These are phyloP conservation scores for Rhizoclosmatium sp. DNA, from an alignment of 192 early-diverging fungal species.

Conservation along the genomic window DNA sequence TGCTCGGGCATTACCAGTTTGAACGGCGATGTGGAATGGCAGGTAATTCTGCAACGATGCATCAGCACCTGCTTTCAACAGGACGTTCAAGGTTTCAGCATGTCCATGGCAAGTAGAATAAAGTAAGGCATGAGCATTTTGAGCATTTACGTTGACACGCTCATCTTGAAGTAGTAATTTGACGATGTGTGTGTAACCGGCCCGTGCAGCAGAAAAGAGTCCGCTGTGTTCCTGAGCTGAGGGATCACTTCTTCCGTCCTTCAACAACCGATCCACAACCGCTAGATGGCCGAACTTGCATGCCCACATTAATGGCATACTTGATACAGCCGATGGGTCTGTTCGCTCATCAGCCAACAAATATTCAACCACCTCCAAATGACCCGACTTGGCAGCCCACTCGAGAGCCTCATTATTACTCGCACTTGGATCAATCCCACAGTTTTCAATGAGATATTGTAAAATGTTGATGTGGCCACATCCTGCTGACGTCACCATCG, in stretches of 20 bases:
- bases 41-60: background rate
- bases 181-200: conserved; percentile 35
- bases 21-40: background rate
- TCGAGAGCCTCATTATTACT: conserved; percentile 26
- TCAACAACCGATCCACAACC: conserved; percentile 27
- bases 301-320: conserved; percentile 19
- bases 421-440: conserved; percentile 17
- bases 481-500: background rate
- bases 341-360: conserved; percentile 21
- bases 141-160: conserved; percentile 28
- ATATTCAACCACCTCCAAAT: conserved; percentile 16
- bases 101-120: conserved; percentile 2
- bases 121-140: background rate
- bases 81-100: background rate
- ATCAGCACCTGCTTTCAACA: conserved; percentile 12
- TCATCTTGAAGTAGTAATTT: conserved; percentile 14
- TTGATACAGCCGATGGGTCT: conserved; percentile 14
- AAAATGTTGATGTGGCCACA: background rate
- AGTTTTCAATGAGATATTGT: background rate
- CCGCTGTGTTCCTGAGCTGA: conserved; percentile 19
- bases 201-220: conserved; percentile 19
- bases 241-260: conserved; percentile 25
- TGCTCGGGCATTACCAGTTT: background rate
- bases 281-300: conserved; percentile 15
- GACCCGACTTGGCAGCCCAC: conserved; percentile 25